A percentile compares a stretch with the other conserved stretches of the same genome.
Conservation (phyloP, 2,329 filamentous ascomycete genomes). For the Cylindrodendrum hubeiense region DNA sequence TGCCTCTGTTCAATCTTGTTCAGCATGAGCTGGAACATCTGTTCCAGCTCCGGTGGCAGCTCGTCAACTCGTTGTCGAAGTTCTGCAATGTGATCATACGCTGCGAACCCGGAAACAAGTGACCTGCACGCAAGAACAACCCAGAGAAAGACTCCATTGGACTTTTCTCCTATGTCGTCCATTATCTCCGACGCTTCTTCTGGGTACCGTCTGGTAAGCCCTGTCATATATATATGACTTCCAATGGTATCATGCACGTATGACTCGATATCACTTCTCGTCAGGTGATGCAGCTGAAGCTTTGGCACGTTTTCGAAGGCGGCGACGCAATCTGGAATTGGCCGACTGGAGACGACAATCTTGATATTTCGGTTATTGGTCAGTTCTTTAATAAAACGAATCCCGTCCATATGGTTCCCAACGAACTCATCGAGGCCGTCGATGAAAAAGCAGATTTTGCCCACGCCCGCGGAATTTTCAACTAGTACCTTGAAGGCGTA, state of each 20-base stretch:
- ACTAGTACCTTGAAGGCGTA: not conserved
- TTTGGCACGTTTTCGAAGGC: not conserved
- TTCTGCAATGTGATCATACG: not conserved
- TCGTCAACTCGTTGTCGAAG: slow-evolving; percentile 4
- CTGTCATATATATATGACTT: not conserved
- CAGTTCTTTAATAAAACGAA: not conserved
- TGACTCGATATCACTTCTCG: not conserved
- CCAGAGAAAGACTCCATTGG: slow-evolving; percentile 18
- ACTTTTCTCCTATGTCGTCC: slow-evolving; percentile 3
- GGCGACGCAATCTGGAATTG: not conserved
- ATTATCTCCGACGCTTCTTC: not conserved
- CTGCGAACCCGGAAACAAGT: slow-evolving; percentile 2
- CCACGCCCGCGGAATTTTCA: not conserved
- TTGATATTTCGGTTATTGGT: not conserved
- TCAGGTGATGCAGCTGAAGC: slow-evolving; percentile 8
- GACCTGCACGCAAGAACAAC: slow-evolving; percentile 16
- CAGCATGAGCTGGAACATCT: slow-evolving; percentile 19
- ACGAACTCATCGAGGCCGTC: slow-evolving; percentile 18
- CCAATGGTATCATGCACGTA: slow-evolving; percentile 5
- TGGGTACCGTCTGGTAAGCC: not conserved
- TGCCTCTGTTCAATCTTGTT: not conserved
- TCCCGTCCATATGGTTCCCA: not conserved
- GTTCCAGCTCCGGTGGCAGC: slow-evolving; percentile 14
- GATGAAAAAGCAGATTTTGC: slow-evolving; percentile 22
- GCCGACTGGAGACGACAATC: slow-evolving; percentile 8